Conservation (phyloP, 306 rosid genomes). For the Cucurbita ficifolia region DNA sequence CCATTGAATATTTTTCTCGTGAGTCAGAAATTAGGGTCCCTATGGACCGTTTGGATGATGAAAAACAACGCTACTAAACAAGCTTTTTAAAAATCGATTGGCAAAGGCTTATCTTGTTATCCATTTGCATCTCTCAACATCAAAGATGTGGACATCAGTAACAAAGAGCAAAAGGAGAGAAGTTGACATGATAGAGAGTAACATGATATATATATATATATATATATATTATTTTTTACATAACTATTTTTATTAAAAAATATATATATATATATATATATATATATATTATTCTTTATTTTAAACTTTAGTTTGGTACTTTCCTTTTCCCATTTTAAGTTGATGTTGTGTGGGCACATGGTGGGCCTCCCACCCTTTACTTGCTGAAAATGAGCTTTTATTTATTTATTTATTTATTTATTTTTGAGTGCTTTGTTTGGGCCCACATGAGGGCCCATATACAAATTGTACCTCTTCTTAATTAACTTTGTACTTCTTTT, state of each 20-base stretch:
- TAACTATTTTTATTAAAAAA: neutral
- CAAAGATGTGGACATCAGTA: slow-evolving; percentile 34
- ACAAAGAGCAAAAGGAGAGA: slow-evolving; percentile 13
- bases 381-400: slow-evolving; percentile 35
- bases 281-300: neutral
- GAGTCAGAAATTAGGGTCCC: too few relatives aligned
- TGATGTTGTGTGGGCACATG: slow-evolving; percentile 37
- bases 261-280: too few relatives aligned
- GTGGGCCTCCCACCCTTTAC: slow-evolving; percentile 38
- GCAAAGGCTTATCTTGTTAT: slow-evolving; percentile 47
- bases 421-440: slow-evolving; percentile 24
- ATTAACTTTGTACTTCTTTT: slow-evolving; percentile 1
- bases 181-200: slow-evolving; percentile 26
- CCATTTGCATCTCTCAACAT: slow-evolving; percentile 29
- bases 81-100: slow-evolving; percentile 14
- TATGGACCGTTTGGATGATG: slow-evolving; percentile 5
- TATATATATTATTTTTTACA: neutral
- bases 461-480: slow-evolving; percentile 6
- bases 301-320: neutral
- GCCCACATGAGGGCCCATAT: slow-evolving; percentile 42
- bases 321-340: slow-evolving; percentile 25
- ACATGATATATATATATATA: neutral
- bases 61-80: slow-evolving; percentile 16
- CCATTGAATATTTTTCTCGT: too few relatives aligned
- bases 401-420: neutral